Evolutionary conservation across 768 basidiomycete genomes (phyloP), one percentile per base, ranked within the genome.

Genomic region (Guyanaporus albipodus): DNA sequence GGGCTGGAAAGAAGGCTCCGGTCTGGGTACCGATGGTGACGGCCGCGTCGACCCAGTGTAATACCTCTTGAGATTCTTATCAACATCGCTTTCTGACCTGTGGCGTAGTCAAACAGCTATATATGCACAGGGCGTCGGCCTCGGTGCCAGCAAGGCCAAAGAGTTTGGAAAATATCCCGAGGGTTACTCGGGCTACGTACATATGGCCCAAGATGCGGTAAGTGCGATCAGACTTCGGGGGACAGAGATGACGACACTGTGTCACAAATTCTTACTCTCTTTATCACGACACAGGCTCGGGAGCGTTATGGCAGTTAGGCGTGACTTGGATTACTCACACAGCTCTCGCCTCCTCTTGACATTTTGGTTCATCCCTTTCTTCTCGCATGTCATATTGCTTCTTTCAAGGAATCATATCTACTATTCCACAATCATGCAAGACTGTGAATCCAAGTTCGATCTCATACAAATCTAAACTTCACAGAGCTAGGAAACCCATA

Each of bases 1-100:
- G 94, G 96, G 95, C 1, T 98, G 94, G 94, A 88, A 77, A 52
- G 87, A 87, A 58, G 94, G 94, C 6, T 82, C 78, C 14, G 94
- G 95, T 1, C 68, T 98, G 32, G 95, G 95, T 1, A 76, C 80
- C 7, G 76, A 76, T 38, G 87, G 87, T 4, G 87, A 90, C 42
- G 94, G 94, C 35, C 69, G 92, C 46, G 83, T 91, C 10, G 91
- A 94, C 46, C 93, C 94, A 11, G 82, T 97, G 83, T 87, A 66
- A 39, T 74, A 1, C 38, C 39, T 31, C 22, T 35, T 50, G 35
- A 14, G 8, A 38, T 36, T 24, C 32, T 6, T 37, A 22, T 15
- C n/a, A 17, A 24, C 34, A 34, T 15, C 21, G 47, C 56, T 19
- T 44, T 14, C 18, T 61, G 37, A 54, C 36, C 34, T n/a, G 24